Percentiles rank a stretch among this genome's conserved stretches.
phyloP scores from a whole-genome alignment of 2,329 filamentous ascomycete genomes.

The Colletotrichum sublineola region DNA sequence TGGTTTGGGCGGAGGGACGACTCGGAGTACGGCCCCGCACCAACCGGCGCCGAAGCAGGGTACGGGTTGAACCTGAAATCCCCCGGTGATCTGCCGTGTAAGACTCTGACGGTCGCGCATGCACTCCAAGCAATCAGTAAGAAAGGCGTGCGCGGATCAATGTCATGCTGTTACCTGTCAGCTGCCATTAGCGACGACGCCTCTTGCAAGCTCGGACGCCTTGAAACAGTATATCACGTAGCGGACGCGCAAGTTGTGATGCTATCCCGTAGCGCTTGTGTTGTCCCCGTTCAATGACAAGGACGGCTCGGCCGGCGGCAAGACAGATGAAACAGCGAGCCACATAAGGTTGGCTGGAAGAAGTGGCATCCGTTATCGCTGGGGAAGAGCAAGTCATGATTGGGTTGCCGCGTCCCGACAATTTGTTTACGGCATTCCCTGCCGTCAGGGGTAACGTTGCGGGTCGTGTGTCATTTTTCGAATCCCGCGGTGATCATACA shows the following conservation, averaged over 20 bases:
- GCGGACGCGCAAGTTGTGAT: conserved; percentile 25
- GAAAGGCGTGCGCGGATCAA: conserved; percentile 8
- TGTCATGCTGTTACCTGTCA: background rate
- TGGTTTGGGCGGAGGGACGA: background rate
- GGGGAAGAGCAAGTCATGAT: conserved; percentile 8
- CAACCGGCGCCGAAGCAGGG: background rate
- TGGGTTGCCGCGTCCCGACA: conserved; percentile 13
- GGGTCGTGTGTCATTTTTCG: conserved; percentile 36
- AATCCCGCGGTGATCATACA: conserved; percentile 39
- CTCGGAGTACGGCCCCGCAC: conserved; percentile 28
- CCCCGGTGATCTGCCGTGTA: conserved; percentile 16
- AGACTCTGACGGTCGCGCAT: background rate
- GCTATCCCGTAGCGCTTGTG: conserved; percentile 25
- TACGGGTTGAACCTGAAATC: background rate
- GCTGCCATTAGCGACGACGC: background rate
- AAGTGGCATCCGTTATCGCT: conserved; percentile 13
- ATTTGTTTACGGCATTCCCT: conserved; percentile 1
- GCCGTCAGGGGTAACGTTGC: conserved; percentile 21
- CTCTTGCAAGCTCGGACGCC: background rate
- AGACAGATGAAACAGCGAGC: conserved; percentile 30
- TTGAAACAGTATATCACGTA: conserved; percentile 20
- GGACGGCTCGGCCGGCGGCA: conserved; percentile 26
- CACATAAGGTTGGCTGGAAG: conserved; percentile 20
- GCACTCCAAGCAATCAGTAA: background rate
- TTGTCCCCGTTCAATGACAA: conserved; percentile 16